Evolutionary conservation across 2,329 filamentous ascomycete genomes (phyloP).

Genomic region (Fusarium avenaceum): DNA sequence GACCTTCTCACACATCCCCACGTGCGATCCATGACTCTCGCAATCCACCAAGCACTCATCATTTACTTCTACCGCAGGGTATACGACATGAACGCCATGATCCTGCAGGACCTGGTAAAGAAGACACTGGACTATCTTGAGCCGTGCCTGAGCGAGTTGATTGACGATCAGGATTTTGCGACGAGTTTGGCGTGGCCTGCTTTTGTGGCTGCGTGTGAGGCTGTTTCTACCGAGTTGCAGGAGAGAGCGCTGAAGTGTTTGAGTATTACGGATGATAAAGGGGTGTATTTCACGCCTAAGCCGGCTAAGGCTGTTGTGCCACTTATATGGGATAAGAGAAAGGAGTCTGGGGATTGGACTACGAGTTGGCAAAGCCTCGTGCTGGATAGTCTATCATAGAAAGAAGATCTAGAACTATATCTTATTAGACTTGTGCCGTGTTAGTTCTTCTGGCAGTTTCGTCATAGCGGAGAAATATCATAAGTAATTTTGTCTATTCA

Average conservation of each 20-base stretch:
- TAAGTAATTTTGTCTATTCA: slow-evolving; percentile 8
- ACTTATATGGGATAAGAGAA: slow-evolving; percentile 50
- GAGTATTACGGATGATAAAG: slow-evolving; percentile 47
- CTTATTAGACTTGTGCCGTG: no score
- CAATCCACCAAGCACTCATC: slow-evolving; percentile 58
- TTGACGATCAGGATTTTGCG: slow-evolving; percentile 55
- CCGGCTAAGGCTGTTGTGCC: slow-evolving; percentile 49
- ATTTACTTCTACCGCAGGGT: slow-evolving; percentile 63
- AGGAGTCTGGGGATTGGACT: slow-evolving; percentile 49
- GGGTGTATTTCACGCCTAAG: slow-evolving; percentile 47
- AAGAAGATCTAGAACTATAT: no score
- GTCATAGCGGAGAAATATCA: no score
- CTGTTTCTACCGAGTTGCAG: slow-evolving; percentile 54
- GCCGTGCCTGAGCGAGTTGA: slow-evolving; percentile 50
- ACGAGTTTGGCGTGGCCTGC: slow-evolving; percentile 59
- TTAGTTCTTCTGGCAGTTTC: no score
- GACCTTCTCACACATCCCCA: slow-evolving; percentile 43
- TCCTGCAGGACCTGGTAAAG: slow-evolving; percentile 56
- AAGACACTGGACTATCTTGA: slow-evolving; percentile 56
- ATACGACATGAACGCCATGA: slow-evolving; percentile 54
- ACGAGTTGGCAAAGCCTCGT: slow-evolving; percentile 49
- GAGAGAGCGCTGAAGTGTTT: slow-evolving; percentile 46
- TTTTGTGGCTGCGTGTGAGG: slow-evolving; percentile 61
- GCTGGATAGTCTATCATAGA: slow-evolving; percentile 19
- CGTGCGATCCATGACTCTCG: slow-evolving; percentile 45